These are phyloP conservation scores for Mortierella antarctica DNA, from an alignment of 192 early-diverging fungal genomes.

Conservation along the genomic window DNA sequence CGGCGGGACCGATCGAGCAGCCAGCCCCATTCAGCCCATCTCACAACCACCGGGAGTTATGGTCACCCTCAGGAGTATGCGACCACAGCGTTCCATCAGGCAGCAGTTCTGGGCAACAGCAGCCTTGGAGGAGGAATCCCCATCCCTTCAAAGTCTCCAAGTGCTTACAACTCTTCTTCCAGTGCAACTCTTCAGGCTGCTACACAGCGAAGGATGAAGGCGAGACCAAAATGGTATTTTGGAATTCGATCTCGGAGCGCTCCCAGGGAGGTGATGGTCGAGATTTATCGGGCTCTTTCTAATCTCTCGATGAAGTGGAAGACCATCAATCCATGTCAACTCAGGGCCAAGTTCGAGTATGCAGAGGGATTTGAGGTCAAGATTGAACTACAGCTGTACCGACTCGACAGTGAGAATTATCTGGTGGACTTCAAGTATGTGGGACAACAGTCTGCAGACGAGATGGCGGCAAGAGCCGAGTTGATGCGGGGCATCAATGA, in stretches of 20 bases:
- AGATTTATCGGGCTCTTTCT: conserved; percentile 93
- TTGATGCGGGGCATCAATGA: conserved; percentile 36
- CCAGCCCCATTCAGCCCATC: conserved; percentile 21
- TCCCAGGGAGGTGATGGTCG: conserved; percentile 96
- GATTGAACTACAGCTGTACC: conserved; percentile 95
- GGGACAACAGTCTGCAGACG: conserved; percentile 45
- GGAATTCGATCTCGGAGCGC: conserved; percentile 94
- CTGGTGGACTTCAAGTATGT: conserved; percentile 97
- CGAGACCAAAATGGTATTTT: conserved; percentile 95
- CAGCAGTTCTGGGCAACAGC: conserved; percentile 36
- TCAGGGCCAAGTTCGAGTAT: conserved; percentile 78
- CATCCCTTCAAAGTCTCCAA: conserved; percentile 1
- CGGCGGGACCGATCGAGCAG: conserved; percentile 18
- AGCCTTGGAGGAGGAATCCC: conserved; percentile 35
- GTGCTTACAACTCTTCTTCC: background rate
- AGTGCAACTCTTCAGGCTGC: conserved; percentile 3
- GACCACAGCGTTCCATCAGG: conserved; percentile 39
- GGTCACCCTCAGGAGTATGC: conserved; percentile 4
- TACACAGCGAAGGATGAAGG: conserved; percentile 46
- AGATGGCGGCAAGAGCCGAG: conserved; percentile 52
- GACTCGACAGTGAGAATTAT: conserved; percentile 90
- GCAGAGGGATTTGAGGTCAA: conserved; percentile 73
- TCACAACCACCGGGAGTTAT: background rate
- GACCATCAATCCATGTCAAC: conserved; percentile 87
- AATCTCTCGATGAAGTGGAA: conserved; percentile 96